Conservation (phyloP, 345 rosid species). For the Excoecaria agallocha region DNA sequence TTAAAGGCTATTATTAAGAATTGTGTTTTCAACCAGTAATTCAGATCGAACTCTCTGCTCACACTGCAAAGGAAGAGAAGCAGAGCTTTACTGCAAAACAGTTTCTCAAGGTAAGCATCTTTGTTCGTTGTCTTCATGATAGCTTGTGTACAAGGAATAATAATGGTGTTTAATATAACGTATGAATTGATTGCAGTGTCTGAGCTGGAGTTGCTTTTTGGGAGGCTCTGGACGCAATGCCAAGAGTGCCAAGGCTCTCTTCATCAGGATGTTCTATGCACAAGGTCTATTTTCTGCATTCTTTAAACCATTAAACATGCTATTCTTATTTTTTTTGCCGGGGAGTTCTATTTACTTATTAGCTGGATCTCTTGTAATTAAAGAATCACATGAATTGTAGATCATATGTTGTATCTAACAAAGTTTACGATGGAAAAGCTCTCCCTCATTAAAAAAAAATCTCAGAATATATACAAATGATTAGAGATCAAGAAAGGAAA, state of each 20-base stretch:
- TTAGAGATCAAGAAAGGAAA: too few species aligned
- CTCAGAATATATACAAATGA: too few species aligned
- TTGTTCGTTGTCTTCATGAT: constrained; percentile 11
- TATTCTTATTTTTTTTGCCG: background rate
- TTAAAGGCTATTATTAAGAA: constrained; percentile 11
- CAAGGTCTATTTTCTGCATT: constrained; percentile 50
- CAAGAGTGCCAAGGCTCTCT: constrained; percentile 99
- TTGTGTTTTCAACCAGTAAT: constrained; percentile 39
- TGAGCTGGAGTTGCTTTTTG: constrained; percentile 78
- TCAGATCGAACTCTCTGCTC: constrained; percentile 65
- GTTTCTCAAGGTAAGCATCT: constrained; percentile 69
- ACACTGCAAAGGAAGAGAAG: constrained; percentile 92
- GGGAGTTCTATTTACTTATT: background rate
- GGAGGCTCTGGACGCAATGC: constrained; percentile 93
- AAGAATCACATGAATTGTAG: background rate
- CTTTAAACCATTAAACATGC: background rate
- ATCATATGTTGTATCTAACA: background rate
- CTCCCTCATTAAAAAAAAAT: too few species aligned
- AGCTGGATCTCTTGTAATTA: background rate
- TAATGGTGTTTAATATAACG: background rate
- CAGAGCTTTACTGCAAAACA: constrained; percentile 81
- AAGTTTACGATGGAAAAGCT: too few species aligned
- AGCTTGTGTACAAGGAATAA: background rate
- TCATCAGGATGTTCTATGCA: constrained; percentile 97
- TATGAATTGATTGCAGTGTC: constrained; percentile 53